phyloP scores from a whole-genome alignment of 352 stramenopile species.

The Phytopythium litorale region DNA sequence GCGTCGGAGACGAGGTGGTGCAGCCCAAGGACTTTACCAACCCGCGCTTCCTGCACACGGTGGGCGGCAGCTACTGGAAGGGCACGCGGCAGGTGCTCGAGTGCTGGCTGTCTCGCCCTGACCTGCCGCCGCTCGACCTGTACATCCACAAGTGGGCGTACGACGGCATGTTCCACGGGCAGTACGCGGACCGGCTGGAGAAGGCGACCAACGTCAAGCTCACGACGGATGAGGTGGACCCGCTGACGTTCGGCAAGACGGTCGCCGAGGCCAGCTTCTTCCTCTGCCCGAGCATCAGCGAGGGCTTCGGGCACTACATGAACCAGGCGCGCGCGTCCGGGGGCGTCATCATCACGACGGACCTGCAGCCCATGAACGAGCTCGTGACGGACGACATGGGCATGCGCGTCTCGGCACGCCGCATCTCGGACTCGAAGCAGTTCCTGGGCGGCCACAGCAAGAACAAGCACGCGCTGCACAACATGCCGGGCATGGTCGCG shows the following conservation, averaged over 20 bases:
- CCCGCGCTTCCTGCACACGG: slow-evolving; percentile 34
- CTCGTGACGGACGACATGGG: slow-evolving; percentile 41
- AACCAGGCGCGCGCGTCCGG: slow-evolving; percentile 55
- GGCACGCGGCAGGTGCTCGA: slow-evolving; percentile 45
- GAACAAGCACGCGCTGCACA: slow-evolving; percentile 19
- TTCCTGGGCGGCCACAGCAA: slow-evolving; percentile 37
- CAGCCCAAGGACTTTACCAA: slow-evolving; percentile 34
- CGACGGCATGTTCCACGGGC: slow-evolving; percentile 27
- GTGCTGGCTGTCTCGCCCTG: slow-evolving; percentile 46
- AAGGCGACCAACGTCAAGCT: slow-evolving; percentile 6
- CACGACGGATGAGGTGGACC: slow-evolving; percentile 25
- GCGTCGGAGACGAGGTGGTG: slow-evolving; percentile 11
- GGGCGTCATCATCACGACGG: slow-evolving; percentile 44
- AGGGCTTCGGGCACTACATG: slow-evolving; percentile 70
- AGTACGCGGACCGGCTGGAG: slow-evolving; percentile 25
- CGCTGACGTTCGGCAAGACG: slow-evolving; percentile 28
- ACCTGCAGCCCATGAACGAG: slow-evolving; percentile 59
- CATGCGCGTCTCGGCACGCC: slow-evolving; percentile 14
- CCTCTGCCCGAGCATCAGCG: slow-evolving; percentile 55
- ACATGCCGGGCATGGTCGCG: slow-evolving; percentile 34
- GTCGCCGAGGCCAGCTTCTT: slow-evolving; percentile 46
- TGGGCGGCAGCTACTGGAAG: slow-evolving; percentile 39
- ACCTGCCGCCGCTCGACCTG: slow-evolving; percentile 45
- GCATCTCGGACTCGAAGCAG: slow-evolving; percentile 26
- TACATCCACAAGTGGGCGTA: slow-evolving; percentile 43